phyloP scores from a whole-genome alignment of 2,329 filamentous ascomycete genomes.

The Raffaelea arxii region DNA sequence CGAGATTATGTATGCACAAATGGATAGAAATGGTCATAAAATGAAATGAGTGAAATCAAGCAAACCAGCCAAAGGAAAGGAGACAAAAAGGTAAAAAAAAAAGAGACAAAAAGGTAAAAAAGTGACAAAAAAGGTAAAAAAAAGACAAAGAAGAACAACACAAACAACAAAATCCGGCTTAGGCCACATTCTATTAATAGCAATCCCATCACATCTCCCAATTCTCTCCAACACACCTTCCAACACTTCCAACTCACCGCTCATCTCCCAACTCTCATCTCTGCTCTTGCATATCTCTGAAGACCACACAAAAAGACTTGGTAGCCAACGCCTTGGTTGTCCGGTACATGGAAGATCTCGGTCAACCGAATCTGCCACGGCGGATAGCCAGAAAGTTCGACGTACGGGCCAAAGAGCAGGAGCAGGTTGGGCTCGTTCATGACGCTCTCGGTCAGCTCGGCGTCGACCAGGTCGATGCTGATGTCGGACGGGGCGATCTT shows the following conservation, averaged over 20 bases:
- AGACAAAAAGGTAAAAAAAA: not conserved
- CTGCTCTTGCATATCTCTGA: constrained; percentile 74
- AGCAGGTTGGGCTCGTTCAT: constrained; percentile 87
- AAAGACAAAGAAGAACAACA: no score
- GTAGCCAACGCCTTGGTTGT: constrained; percentile 80
- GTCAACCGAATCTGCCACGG: constrained; percentile 94
- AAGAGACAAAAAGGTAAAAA: not conserved
- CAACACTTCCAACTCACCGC: not conserved
- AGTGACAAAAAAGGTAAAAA: not conserved
- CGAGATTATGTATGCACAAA: not conserved
- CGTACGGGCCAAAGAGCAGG: constrained; percentile 73
- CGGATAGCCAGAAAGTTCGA: constrained; percentile 83
- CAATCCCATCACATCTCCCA: not conserved
- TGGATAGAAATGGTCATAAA: not conserved
- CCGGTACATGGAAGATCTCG: constrained; percentile 76
- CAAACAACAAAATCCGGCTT: no score
- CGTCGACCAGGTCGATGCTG: constrained; percentile 75
- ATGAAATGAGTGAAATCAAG: not conserved
- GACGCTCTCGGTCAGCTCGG: constrained; percentile 69
- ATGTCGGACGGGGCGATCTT: constrained; percentile 79
- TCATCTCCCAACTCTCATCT: constrained; percentile 66
- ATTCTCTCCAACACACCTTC: not conserved
- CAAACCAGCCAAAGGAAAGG: not conserved
- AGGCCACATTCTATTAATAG: not conserved
- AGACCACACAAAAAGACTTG: constrained; percentile 84